Conservation (phyloP, 169 alveolate species). For the Plasmodium malariae region DNA sequence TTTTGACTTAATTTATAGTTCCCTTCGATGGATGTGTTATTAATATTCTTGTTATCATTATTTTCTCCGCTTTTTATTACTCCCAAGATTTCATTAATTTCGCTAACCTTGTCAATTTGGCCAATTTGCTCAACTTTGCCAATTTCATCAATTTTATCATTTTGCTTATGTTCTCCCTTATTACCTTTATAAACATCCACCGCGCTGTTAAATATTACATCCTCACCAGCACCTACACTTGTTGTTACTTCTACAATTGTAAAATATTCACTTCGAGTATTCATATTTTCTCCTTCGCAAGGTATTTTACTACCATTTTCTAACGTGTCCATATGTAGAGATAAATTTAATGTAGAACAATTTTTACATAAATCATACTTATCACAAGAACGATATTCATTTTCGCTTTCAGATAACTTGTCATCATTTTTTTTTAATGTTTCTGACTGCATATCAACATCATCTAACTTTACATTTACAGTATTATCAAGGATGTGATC, state of each 20-base stretch:
- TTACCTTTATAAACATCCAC: too few species aligned
- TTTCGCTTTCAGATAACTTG: not conserved
- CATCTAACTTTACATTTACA: not conserved
- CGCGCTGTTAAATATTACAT: too few species aligned
- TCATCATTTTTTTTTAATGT: not conserved
- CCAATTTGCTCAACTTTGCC: not conserved
- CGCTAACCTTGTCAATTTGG: not conserved
- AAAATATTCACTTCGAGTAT: not conserved
- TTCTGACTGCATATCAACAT: not conserved
- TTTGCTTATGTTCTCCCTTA: not conserved
- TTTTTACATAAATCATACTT: not conserved
- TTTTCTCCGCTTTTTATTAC: not conserved
- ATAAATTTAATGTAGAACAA: not conserved
- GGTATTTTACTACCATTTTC: not conserved
- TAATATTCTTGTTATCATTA: not conserved
- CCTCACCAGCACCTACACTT: too few species aligned
- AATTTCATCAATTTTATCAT: not conserved
- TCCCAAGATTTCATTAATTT: too few species aligned
- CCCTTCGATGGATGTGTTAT: not conserved
- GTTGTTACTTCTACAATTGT: too few species aligned
- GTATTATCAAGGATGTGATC: too few species aligned
- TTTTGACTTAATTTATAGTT: not conserved
- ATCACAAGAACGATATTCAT: not conserved
- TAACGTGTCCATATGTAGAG: not conserved
- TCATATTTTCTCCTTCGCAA: not conserved